These are phyloP conservation scores for Macroventuria anomochaeta DNA, from an alignment of 2,329 filamentous ascomycete genomes.

Conservation along the genomic window DNA sequence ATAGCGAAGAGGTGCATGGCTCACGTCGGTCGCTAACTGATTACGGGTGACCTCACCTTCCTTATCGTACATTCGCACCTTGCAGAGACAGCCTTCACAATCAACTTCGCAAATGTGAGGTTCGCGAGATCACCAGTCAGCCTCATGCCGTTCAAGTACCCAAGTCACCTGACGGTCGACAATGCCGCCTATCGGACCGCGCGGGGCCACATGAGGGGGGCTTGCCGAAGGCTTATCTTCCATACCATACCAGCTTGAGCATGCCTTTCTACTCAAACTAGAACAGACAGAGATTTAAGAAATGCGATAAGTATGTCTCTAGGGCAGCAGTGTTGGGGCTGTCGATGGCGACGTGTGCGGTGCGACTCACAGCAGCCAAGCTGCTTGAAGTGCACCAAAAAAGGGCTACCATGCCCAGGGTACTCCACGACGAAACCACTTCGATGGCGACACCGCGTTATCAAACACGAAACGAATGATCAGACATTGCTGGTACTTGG, in stretches of 20 bases:
- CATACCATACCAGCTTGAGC: neutral
- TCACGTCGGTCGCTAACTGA: too few relatives aligned
- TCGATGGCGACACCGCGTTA: slow-evolving; percentile 1
- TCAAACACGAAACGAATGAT: neutral
- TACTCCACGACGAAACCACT: slow-evolving; percentile 5
- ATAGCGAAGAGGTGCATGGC: too few relatives aligned
- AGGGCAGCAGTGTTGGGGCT: slow-evolving; percentile 1
- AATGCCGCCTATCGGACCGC: neutral
- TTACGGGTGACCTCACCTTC: too few relatives aligned
- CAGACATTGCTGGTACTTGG: neutral
- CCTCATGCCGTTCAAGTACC: neutral
- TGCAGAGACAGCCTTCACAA: too few relatives aligned
- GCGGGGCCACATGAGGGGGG: neutral
- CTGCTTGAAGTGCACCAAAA: slow-evolving; percentile 3
- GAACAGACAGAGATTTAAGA: neutral
- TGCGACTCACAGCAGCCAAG: slow-evolving; percentile 3
- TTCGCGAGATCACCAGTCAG: neutral
- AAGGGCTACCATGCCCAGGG: neutral
- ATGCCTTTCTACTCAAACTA: neutral
- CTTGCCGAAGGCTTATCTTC: too few relatives aligned
- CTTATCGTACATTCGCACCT: too few relatives aligned
- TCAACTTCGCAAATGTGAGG: neutral
- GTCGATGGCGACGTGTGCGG: slow-evolving; percentile 2
- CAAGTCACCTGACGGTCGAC: neutral
- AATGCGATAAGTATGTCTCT: neutral